Percentiles rank a stretch among this genome's conserved stretches.
Evolutionary conservation across 805 yeast genomes (phyloP).

Genomic region (Yarrowia divulgata): DNA sequence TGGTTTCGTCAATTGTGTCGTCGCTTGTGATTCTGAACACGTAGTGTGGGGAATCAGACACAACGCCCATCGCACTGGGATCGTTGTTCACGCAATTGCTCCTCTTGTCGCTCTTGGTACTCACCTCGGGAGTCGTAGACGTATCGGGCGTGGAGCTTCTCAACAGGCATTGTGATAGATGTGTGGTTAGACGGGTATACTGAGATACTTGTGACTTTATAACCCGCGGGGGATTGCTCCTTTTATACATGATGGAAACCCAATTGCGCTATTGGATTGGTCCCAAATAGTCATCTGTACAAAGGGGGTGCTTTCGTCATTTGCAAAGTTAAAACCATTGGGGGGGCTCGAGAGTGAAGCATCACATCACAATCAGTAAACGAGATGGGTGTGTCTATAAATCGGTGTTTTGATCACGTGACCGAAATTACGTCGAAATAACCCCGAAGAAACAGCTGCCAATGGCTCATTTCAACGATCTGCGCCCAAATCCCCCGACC

Average conservation of each 20-base stretch:
- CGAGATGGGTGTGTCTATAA: too few relatives aligned
- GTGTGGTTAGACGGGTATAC: slow-evolving; percentile 39
- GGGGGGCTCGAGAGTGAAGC: neutral
- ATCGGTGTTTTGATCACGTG: neutral
- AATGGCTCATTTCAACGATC: neutral
- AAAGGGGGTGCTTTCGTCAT: slow-evolving; percentile 32
- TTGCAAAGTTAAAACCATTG: slow-evolving; percentile 11
- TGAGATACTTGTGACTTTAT: slow-evolving; percentile 23
- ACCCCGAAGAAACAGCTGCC: neutral
- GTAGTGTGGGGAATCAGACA: slow-evolving; percentile 25
- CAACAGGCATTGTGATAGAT: slow-evolving; percentile 68
- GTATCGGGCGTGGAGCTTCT: slow-evolving; percentile 91
- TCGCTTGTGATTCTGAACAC: slow-evolving; percentile 1
- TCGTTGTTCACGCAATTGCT: neutral
- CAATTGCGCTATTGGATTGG: slow-evolving; percentile 38
- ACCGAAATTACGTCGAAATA: neutral
- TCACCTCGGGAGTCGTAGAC: slow-evolving; percentile 98
- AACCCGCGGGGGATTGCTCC: slow-evolving; percentile 31
- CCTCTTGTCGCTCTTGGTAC: slow-evolving; percentile 40
- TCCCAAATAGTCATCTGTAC: slow-evolving; percentile 27
- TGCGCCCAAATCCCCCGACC: too few relatives aligned
- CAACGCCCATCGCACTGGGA: neutral
- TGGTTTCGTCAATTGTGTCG: neutral
- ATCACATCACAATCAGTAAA: too few relatives aligned
- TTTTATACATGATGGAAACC: slow-evolving; percentile 33